These are phyloP conservation scores for Gaeumannomyces sp. DNA, from an alignment of 2,329 filamentous ascomycete genomes.

Conservation along the genomic window DNA sequence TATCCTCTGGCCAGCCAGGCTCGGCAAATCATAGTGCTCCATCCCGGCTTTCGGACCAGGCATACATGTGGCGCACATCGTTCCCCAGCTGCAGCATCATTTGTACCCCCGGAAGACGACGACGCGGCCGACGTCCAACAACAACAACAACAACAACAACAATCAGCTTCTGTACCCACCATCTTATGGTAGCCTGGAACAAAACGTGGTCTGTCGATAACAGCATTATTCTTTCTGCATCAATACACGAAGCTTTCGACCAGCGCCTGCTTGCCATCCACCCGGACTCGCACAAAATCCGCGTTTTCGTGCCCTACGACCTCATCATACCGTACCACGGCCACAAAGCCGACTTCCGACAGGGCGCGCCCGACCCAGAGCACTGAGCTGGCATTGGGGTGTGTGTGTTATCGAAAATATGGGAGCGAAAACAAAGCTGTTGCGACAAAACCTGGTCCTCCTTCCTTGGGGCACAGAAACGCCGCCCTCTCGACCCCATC, in stretches of 20 bases:
- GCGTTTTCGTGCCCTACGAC: neutral
- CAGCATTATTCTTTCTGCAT: neutral
- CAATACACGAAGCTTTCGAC: conserved; percentile 1
- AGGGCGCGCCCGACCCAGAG: neutral
- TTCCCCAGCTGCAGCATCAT: too few relatives aligned
- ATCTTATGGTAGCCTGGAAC: neutral
- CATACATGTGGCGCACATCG: too few relatives aligned
- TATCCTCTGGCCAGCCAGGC: too few relatives aligned
- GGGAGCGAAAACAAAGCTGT: neutral
- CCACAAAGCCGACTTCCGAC: neutral
- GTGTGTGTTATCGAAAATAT: neutral
- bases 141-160: too few relatives aligned
- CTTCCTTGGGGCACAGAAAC: too few relatives aligned
- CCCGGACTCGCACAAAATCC: neutral
- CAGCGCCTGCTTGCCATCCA: conserved; percentile 3
- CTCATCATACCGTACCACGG: conserved; percentile 4
- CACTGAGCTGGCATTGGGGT: neutral
- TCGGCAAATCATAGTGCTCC: too few relatives aligned
- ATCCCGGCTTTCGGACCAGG: too few relatives aligned
- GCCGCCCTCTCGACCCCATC: too few relatives aligned
- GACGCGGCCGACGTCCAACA: too few relatives aligned
- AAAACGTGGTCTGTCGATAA: neutral
- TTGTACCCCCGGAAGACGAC: too few relatives aligned
- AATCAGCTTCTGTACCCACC: too few relatives aligned
- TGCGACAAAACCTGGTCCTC: too few relatives aligned